These are phyloP conservation scores for Neurospora tetraspora DNA, from an alignment of 495 filamentous ascomycete species.

Conservation along the genomic window DNA sequence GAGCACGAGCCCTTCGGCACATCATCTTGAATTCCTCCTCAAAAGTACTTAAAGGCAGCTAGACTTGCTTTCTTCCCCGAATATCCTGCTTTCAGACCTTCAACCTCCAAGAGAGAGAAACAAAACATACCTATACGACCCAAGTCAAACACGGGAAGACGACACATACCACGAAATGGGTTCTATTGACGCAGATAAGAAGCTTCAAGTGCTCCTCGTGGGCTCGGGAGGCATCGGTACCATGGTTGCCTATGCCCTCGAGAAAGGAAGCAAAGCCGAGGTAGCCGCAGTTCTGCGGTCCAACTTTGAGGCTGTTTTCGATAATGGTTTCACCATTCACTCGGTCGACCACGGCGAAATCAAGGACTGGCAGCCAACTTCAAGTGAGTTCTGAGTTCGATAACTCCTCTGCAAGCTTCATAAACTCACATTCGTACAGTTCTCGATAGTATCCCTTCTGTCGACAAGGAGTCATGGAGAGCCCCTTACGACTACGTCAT, in stretches of 20 bases:
- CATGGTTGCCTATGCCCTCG: conserved; percentile 30
- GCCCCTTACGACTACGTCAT: conserved; percentile 41
- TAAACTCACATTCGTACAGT: conserved; percentile 14
- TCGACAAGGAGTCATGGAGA: conserved; percentile 13
- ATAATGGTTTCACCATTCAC: conserved; percentile 20
- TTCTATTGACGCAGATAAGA: conserved; percentile 1
- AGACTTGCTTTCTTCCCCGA: background rate
- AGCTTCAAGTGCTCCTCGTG: conserved; percentile 25
- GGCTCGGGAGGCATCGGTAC: conserved; percentile 31
- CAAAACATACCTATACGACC: background rate
- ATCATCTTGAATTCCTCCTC: background rate
- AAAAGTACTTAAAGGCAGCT: background rate
- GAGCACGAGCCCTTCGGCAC: background rate
- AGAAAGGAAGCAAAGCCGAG: conserved; percentile 13
- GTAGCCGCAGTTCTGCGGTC: conserved; percentile 30
- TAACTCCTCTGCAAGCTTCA: background rate
- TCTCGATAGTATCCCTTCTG: conserved; percentile 29
- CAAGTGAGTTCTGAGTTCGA: background rate
- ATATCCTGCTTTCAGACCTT: background rate
- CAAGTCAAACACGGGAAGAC: background rate
- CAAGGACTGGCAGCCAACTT: conserved; percentile 18
- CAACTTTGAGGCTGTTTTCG: conserved; percentile 21
- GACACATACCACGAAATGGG: conserved; percentile 1
- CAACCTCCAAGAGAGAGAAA: background rate
- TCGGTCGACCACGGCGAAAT: conserved; percentile 26